Conservation (phyloP, 192 early-diverging fungal genomes). For the Podochytrium sp. region DNA sequence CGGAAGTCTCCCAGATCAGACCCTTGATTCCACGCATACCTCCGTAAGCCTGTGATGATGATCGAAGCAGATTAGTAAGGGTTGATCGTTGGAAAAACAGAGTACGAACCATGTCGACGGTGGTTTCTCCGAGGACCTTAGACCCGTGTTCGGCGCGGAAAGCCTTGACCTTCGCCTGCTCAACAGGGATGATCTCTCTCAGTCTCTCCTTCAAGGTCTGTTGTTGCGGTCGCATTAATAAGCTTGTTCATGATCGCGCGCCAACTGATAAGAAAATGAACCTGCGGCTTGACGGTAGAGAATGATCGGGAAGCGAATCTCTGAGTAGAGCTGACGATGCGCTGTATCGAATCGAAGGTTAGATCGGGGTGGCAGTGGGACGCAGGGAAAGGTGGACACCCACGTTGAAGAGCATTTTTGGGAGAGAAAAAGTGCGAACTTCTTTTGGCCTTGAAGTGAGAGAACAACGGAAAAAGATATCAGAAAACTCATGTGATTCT, state of each 20-base stretch:
- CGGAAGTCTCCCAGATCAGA: conserved; percentile 97
- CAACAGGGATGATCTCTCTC: conserved; percentile 91
- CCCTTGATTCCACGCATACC: conserved; percentile 99
- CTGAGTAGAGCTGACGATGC: conserved; percentile 17
- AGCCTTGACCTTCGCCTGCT: conserved; percentile 93
- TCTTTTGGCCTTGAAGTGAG: too few species aligned
- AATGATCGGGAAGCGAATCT: conserved; percentile 24
- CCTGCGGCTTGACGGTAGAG: conserved; percentile 32
- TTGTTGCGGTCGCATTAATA: neutral
- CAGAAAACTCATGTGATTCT: too few species aligned
- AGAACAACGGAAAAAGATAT: too few species aligned
- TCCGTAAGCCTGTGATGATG: conserved; percentile 68
- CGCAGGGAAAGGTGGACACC: neutral
- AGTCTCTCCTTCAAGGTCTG: conserved; percentile 93
- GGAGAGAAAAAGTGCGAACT: too few species aligned
- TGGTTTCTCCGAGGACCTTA: conserved; percentile 90
- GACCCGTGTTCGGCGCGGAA: conserved; percentile 89
- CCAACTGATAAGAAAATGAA: neutral
- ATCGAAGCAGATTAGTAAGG: neutral
- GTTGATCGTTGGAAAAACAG: neutral
- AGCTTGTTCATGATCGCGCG: neutral
- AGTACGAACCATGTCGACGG: conserved; percentile 87
- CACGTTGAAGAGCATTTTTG: conserved; percentile 27
- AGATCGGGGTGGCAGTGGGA: neutral
- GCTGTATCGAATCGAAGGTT: neutral